A percentile compares a stretch with the other conserved stretches of the same genome.
Evolutionary conservation across 73 alveolate genomes (phyloP).

Genomic region (Uronychia setigera): DNA sequence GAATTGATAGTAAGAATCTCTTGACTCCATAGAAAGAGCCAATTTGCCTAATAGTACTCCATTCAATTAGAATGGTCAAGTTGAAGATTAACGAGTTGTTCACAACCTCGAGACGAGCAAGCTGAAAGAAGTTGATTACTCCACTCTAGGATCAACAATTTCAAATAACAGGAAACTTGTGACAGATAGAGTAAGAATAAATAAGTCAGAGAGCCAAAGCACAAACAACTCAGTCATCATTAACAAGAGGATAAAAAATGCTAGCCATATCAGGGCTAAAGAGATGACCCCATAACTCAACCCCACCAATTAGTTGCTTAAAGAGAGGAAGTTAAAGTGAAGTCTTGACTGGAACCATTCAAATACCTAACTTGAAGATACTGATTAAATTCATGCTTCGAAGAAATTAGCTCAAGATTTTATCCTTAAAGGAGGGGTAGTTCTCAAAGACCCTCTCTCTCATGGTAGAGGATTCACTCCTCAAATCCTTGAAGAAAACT

Average conservation of each 20-base stretch:
- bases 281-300: neutral
- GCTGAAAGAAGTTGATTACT: too few relatives aligned
- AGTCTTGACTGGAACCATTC: neutral
- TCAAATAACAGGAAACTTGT: too few relatives aligned
- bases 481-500: neutral
- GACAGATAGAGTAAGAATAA: neutral
- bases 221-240: neutral
- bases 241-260: neutral
- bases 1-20: too few relatives aligned
- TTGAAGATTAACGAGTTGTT: too few relatives aligned
- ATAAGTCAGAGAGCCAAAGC: neutral
- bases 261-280: neutral
- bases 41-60: too few relatives aligned
- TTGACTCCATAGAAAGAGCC: too few relatives aligned
- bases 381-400: neutral
- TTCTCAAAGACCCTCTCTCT: neutral
- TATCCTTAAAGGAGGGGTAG: neutral
- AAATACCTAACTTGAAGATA: neutral
- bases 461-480: neutral
- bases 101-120: too few relatives aligned
- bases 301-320: neutral
- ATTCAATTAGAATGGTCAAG: too few relatives aligned
- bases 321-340: neutral
- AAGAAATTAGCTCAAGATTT: neutral
- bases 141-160: too few relatives aligned